phyloP scores from a whole-genome alignment of 352 stramenopile species.

The Globisporangium carolinianum region DNA sequence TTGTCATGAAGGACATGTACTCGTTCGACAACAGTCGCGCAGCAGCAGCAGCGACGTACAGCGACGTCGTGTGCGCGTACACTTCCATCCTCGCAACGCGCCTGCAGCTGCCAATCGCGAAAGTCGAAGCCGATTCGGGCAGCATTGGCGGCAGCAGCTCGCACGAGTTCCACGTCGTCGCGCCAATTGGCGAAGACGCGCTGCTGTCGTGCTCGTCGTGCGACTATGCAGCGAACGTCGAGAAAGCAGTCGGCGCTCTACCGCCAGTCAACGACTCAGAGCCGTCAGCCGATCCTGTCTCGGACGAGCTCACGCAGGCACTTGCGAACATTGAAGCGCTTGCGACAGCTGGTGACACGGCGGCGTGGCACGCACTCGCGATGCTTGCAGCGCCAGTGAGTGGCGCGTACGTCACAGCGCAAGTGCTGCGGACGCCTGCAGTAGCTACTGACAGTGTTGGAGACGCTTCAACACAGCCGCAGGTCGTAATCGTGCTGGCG shows the following conservation, averaged over 20 bases:
- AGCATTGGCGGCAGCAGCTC: conserved; percentile 86
- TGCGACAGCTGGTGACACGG: conserved; percentile 14
- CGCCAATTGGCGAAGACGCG: conserved; percentile 75
- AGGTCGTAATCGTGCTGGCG: conserved; percentile 40
- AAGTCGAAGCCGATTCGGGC: conserved; percentile 82
- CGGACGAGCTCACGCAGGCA: not conserved
- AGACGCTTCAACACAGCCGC: too few relatives aligned
- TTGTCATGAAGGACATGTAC: conserved; percentile 92
- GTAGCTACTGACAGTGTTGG: too few relatives aligned
- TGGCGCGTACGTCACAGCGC: conserved; percentile 19
- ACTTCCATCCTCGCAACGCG: conserved; percentile 59
- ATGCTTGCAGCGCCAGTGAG: conserved; percentile 4
- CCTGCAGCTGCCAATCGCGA: conserved; percentile 61
- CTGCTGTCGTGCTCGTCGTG: conserved; percentile 72
- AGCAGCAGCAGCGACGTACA: conserved; percentile 58
- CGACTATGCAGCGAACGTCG: conserved; percentile 83
- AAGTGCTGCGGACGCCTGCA: conserved; percentile 15
- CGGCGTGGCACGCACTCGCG: conserved; percentile 29
- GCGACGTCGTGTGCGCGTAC: conserved; percentile 75
- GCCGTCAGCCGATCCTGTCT: not conserved
- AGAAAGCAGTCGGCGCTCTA: conserved; percentile 62
- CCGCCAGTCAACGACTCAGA: not conserved
- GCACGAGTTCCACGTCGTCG: conserved; percentile 87
- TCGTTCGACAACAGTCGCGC: conserved; percentile 75
- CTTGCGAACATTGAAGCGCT: conserved; percentile 13